Conservation (phyloP, 2,329 filamentous ascomycete species). For the Didymella pinodella region DNA sequence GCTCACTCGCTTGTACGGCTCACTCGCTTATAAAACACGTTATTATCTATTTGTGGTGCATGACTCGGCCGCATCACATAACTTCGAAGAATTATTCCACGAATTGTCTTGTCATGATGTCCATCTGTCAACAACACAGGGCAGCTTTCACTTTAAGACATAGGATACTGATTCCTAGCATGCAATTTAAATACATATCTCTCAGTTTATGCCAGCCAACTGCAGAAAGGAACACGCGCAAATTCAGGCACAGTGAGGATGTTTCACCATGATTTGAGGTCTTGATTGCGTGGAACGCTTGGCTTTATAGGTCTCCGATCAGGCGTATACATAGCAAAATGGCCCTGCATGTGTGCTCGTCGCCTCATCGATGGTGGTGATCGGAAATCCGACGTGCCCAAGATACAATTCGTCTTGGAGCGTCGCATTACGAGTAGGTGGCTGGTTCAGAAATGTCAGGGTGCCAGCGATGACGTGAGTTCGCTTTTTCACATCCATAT, state of each 20-base stretch:
- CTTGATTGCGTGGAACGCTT: not conserved
- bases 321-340: conserved; percentile 55
- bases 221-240: not conserved
- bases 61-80: not conserved
- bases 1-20: too few species aligned
- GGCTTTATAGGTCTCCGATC: not conserved
- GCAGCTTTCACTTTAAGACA: not conserved
- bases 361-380: conserved; percentile 47
- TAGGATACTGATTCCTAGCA: not conserved
- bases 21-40: too few species aligned
- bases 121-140: not conserved
- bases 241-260: not conserved
- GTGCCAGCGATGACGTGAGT: conserved; percentile 53
- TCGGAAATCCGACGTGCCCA: conserved; percentile 17
- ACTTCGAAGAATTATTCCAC: not conserved
- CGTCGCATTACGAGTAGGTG: conserved; percentile 23
- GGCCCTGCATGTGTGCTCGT: conserved; percentile 54
- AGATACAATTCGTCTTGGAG: conserved; percentile 17
- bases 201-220: not conserved
- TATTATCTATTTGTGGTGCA: not conserved
- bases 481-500: conserved; percentile 48
- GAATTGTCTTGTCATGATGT: not conserved
- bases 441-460: conserved; percentile 51
- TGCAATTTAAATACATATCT: not conserved
- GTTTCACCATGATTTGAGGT: not conserved